Evolutionary conservation across 768 basidiomycete genomes (phyloP).

Genomic region (Mycena vitilis): DNA sequence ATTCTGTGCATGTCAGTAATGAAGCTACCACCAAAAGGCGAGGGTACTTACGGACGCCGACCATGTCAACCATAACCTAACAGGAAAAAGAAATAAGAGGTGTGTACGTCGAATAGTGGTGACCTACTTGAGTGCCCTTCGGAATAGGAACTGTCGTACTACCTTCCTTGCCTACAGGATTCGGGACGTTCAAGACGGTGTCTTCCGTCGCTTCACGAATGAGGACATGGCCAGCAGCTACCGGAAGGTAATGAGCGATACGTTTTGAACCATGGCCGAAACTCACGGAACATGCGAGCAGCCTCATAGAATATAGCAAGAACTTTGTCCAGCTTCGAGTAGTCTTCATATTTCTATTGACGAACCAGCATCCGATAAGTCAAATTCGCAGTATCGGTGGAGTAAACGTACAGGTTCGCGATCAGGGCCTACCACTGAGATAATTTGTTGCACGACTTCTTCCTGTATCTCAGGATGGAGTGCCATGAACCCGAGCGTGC

Average conservation of each 20-base stretch:
- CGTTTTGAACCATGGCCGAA: no score
- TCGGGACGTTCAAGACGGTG: slow-evolving; percentile 41
- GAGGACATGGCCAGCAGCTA: slow-evolving; percentile 41
- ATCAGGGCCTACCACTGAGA: slow-evolving; percentile 48
- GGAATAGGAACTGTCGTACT: slow-evolving; percentile 35
- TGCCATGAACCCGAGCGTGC: slow-evolving; percentile 59
- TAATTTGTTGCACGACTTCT: slow-evolving; percentile 58
- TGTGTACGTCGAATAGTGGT: background rate
- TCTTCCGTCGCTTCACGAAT: slow-evolving; percentile 45
- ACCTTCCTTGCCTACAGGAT: slow-evolving; percentile 43
- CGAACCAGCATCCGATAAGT: background rate
- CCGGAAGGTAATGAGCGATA: background rate
- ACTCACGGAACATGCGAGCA: slow-evolving; percentile 44
- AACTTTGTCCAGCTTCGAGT: slow-evolving; percentile 41
- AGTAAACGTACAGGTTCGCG: slow-evolving; percentile 46
- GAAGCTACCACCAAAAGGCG: no score
- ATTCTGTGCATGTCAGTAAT: slow-evolving; percentile 47
- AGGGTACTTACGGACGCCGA: slow-evolving; percentile 40
- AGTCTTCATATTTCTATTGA: slow-evolving; percentile 35
- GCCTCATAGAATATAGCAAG: slow-evolving; percentile 46
- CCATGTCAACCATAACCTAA: slow-evolving; percentile 44
- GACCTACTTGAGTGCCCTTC: slow-evolving; percentile 37
- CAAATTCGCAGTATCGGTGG: background rate
- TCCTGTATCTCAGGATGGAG: slow-evolving; percentile 49
- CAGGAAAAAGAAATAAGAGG: background rate